phyloP scores from a whole-genome alignment of 2,329 filamentous ascomycete species.

The Claviceps sorghi region DNA sequence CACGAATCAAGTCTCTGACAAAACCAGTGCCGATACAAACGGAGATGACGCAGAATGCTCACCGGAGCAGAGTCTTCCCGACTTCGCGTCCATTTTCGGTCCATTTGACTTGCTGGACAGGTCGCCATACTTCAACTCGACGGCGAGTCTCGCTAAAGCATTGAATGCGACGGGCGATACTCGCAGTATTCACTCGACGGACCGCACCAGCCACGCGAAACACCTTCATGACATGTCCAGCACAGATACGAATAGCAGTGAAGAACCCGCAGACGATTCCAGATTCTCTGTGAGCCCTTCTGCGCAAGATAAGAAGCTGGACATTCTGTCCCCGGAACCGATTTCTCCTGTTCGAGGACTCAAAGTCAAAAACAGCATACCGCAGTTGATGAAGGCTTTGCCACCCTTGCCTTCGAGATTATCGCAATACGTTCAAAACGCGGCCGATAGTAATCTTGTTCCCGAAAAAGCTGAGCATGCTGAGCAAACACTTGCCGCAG shows the following conservation, averaged over 20 bases:
- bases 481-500: not conserved
- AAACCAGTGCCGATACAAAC: not conserved
- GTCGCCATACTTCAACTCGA: slow-evolving; percentile 10
- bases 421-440: not conserved
- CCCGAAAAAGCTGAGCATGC: not conserved
- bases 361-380: slow-evolving; percentile 33
- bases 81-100: slow-evolving; percentile 16
- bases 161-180: not conserved
- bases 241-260: slow-evolving; percentile 8
- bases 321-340: slow-evolving; percentile 31
- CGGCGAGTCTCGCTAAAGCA: slow-evolving; percentile 2
- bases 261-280: slow-evolving; percentile 4
- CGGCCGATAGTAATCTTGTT: not conserved
- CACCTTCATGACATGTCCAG: slow-evolving; percentile 16
- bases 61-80: slow-evolving; percentile 13
- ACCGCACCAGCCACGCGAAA: slow-evolving; percentile 1
- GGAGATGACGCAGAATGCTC: slow-evolving; percentile 3
- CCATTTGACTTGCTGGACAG: slow-evolving; percentile 15
- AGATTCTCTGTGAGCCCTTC: slow-evolving; percentile 1
- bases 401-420: slow-evolving; percentile 27
- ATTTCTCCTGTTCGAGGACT: slow-evolving; percentile 31
- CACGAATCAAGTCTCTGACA: not conserved
- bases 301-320: slow-evolving; percentile 9
- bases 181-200: slow-evolving; percentile 1
- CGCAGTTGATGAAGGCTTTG: slow-evolving; percentile 37